Conservation (phyloP, 768 basidiomycete genomes). For the Hemileccinum rubropunctum region DNA sequence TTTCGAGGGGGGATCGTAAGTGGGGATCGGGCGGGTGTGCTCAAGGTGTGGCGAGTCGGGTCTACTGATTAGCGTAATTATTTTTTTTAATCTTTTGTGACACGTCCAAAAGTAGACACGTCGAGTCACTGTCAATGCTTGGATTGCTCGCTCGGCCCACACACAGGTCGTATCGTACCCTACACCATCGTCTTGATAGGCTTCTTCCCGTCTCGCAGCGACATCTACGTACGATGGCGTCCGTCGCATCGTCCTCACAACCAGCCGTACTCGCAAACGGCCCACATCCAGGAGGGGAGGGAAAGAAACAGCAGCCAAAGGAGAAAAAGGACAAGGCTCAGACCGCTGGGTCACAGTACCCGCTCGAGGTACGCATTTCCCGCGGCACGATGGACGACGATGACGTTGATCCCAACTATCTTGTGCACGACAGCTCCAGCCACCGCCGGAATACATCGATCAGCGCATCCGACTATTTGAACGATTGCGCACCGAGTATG, state of each 20-base stretch:
- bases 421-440: slow-evolving; percentile 59
- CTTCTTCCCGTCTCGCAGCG: background rate
- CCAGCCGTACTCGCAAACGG: slow-evolving; percentile 45
- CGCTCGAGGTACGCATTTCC: slow-evolving; percentile 53
- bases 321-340: slow-evolving; percentile 40
- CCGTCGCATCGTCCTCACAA: slow-evolving; percentile 54
- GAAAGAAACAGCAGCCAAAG: slow-evolving; percentile 41
- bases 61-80: slow-evolving; percentile 34
- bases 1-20: slow-evolving; percentile 92
- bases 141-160: slow-evolving; percentile 33
- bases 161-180: slow-evolving; percentile 24
- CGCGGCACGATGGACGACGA: background rate
- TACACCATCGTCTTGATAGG: slow-evolving; percentile 13
- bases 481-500: slow-evolving; percentile 78
- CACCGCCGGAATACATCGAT: slow-evolving; percentile 83
- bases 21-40: slow-evolving; percentile 83
- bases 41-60: slow-evolving; percentile 89
- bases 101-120: slow-evolving; percentile 25
- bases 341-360: slow-evolving; percentile 41
- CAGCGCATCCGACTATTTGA: slow-evolving; percentile 90
- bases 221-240: slow-evolving; percentile 44
- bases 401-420: background rate
- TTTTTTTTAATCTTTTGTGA: slow-evolving; percentile 5
- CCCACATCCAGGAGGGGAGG: slow-evolving; percentile 36
- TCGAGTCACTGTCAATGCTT: slow-evolving; percentile 32